Conservation (phyloP, 441 rosid genomes). For the Gossypium gossypioides region DNA sequence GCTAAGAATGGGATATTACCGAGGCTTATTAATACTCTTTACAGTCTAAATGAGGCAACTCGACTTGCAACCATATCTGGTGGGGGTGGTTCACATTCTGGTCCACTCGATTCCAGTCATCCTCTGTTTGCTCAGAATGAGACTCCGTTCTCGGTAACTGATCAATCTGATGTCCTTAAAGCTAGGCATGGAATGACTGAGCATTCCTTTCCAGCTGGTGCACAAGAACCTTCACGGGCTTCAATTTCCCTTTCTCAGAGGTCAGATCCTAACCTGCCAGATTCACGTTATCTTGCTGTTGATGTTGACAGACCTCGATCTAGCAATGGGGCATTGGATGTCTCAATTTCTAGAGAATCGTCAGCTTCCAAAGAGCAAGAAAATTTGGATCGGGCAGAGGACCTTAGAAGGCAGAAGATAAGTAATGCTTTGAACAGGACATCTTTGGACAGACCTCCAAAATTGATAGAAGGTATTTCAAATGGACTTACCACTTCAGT, state of each 20-base stretch:
- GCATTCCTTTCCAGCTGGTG: constrained; percentile 28
- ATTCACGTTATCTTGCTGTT: constrained; percentile 29
- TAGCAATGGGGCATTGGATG: constrained; percentile 46
- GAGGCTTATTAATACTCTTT: constrained; percentile 84
- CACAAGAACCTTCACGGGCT: constrained; percentile 57
- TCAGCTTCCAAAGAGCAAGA: constrained; percentile 32
- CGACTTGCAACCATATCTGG: constrained; percentile 62
- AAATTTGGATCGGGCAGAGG: constrained; percentile 39
- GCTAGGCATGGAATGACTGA: constrained; percentile 43
- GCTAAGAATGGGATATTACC: constrained; percentile 81
- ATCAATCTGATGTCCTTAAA: constrained; percentile 50
- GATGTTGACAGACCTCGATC: constrained; percentile 58
- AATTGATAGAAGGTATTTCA: constrained; percentile 44
- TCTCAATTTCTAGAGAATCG: constrained; percentile 29
- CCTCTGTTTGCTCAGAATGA: constrained; percentile 55
- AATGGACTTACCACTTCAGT: constrained; percentile 41
- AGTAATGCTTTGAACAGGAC: constrained; percentile 38
- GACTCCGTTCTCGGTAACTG: constrained; percentile 31
- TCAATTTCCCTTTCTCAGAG: constrained; percentile 61
- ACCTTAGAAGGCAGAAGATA: constrained; percentile 45
- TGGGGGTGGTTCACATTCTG: constrained; percentile 58
- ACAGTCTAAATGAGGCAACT: constrained; percentile 96
- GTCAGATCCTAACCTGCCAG: constrained; percentile 48
- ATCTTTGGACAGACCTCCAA: constrained; percentile 64
- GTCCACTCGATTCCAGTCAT: constrained; percentile 56